A percentile compares a stretch with the other conserved stretches of the same genome.
phyloP scores from a whole-genome alignment of 805 yeast species.

The Blastobotrys mokoenaii region DNA sequence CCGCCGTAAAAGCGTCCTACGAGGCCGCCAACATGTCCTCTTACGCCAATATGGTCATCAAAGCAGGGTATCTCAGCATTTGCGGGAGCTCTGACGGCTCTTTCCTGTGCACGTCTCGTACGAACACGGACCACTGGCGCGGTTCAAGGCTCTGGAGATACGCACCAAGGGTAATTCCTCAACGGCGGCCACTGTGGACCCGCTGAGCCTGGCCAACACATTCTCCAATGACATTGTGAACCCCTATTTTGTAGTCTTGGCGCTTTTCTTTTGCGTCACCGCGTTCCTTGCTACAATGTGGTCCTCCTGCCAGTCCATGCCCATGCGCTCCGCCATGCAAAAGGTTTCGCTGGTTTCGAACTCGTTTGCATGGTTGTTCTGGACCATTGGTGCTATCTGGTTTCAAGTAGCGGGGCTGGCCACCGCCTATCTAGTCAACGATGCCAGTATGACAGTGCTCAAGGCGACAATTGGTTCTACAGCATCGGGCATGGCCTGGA shows the following conservation, averaged over 20 bases:
- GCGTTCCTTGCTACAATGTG: constrained; percentile 9
- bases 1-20: background rate
- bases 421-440: constrained; percentile 9
- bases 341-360: constrained; percentile 1
- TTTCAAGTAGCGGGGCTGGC: constrained; percentile 16
- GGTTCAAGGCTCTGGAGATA: background rate
- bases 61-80: constrained; percentile 15
- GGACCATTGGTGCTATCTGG: constrained; percentile 21
- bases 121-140: constrained; percentile 3
- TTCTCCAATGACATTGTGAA: constrained; percentile 15
- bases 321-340: constrained; percentile 4
- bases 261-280: constrained; percentile 9
- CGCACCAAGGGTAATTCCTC: background rate
- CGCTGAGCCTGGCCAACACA: constrained; percentile 11
- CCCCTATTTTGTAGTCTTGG: constrained; percentile 10
- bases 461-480: constrained; percentile 12
- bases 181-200: constrained; percentile 6
- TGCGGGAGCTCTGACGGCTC: constrained; percentile 8
- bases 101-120: constrained; percentile 7
- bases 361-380: constrained; percentile 10
- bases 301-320: constrained; percentile 4
- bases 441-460: constrained; percentile 13
- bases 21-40: constrained; percentile 4
- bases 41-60: constrained; percentile 7
- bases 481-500: constrained; percentile 19